phyloP scores from a whole-genome alignment of 768 basidiomycete species.

The Tricholoma sp. region DNA sequence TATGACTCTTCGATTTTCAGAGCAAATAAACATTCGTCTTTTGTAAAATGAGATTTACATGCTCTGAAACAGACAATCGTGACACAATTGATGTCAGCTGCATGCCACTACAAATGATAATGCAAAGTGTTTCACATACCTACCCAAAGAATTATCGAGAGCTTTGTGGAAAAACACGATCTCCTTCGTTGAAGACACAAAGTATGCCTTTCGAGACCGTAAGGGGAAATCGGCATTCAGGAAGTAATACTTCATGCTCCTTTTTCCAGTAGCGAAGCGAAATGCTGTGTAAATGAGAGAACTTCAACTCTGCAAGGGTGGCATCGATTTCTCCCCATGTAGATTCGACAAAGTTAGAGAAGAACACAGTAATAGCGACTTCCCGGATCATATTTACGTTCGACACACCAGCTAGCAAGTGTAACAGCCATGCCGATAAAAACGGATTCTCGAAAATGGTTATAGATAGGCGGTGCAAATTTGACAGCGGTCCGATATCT shows the following conservation, averaged over 20 bases:
- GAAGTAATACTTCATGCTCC: not conserved
- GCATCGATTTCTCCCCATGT: slow-evolving; percentile 4
- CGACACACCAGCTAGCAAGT: not conserved
- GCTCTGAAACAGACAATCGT: no score
- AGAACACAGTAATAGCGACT: slow-evolving; percentile 3
- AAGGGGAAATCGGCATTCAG: not conserved
- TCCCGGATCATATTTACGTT: not conserved
- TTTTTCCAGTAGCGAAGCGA: slow-evolving; percentile 4
- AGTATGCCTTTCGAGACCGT: not conserved
- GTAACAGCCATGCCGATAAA: slow-evolving; percentile 4
- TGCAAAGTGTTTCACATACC: no score
- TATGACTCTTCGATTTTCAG: no score
- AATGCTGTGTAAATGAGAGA: not conserved
- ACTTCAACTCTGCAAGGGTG: not conserved
- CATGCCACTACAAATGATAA: no score
- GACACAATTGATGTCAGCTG: no score
- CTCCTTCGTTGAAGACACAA: not conserved
- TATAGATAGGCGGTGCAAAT: not conserved
- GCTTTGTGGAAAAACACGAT: not conserved
- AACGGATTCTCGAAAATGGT: slow-evolving; percentile 3
- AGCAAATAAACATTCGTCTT: no score
- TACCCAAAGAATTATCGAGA: no score
- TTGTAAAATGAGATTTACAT: no score
- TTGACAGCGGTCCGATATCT: not conserved
- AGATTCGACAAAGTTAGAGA: slow-evolving; percentile 1